Conservation (phyloP, 169 alveolate genomes). For the Eimeria tenella region DNA sequence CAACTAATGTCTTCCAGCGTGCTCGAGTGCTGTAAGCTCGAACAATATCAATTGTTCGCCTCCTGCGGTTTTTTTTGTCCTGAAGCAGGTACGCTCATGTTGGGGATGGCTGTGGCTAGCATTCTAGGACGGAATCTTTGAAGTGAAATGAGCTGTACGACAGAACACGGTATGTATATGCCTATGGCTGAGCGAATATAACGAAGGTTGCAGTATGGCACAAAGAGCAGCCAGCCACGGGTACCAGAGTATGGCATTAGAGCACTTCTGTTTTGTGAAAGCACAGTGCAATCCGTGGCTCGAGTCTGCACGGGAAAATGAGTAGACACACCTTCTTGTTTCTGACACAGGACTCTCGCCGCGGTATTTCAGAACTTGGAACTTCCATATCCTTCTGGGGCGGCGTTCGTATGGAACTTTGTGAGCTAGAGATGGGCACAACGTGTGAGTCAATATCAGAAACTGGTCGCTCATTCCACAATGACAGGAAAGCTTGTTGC, state of each 20-base stretch:
- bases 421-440: background rate
- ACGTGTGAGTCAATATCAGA: background rate
- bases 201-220: no score
- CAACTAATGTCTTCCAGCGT: background rate
- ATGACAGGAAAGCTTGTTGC: background rate
- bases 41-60: background rate
- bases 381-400: background rate
- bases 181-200: no score
- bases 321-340: background rate
- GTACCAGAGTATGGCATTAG: no score
- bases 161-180: no score
- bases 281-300: no score
- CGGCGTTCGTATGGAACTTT: background rate
- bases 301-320: no score
- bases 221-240: no score
- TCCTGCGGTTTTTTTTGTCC: background rate
- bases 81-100: background rate
- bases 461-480: conserved; percentile 14
- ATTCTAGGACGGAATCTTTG: no score
- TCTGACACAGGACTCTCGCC: background rate
- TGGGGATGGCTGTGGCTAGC: no score
- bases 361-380: background rate
- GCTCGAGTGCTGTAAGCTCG: background rate
- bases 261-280: no score
- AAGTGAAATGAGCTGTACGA: no score